A percentile compares a stretch with the other conserved stretches of the same genome.
Evolutionary conservation across 805 yeast genomes (phyloP).

Genomic region (Ogataea trehaloabstinens): DNA sequence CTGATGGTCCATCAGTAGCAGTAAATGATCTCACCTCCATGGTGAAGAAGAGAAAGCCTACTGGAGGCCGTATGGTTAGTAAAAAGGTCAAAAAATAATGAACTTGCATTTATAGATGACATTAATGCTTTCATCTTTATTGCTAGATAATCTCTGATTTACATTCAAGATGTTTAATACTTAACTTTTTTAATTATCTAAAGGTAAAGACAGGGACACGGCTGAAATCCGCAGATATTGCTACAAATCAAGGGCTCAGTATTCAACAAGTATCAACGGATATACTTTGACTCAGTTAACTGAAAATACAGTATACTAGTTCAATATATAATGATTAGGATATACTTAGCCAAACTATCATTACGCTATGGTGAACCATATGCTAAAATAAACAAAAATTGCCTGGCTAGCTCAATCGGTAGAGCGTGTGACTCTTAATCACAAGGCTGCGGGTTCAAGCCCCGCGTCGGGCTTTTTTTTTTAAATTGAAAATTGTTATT

Average conservation of each 20-base stretch:
- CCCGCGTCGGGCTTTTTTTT: slow-evolving; percentile 23
- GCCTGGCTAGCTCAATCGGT: slow-evolving; percentile 28
- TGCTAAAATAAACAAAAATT: neutral
- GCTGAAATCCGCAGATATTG: no score
- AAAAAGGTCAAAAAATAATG: slow-evolving; percentile 14
- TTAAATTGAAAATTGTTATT: slow-evolving; percentile 1
- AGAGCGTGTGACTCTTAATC: slow-evolving; percentile 28
- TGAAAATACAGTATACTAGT: no score
- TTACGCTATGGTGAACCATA: neutral
- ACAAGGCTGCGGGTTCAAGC: slow-evolving; percentile 26
- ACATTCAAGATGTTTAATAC: no score
- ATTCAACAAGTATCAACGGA: no score
- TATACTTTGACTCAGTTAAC: no score
- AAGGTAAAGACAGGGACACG: no score
- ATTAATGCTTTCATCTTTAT: neutral
- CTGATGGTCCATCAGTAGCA: slow-evolving; percentile 10
- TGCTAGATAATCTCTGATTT: neutral
- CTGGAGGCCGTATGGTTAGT: slow-evolving; percentile 15
- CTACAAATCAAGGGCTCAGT: no score
- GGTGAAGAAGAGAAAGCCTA: slow-evolving; percentile 50
- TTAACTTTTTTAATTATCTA: no score
- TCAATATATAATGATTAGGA: no score
- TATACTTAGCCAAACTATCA: neutral
- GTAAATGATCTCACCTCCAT: slow-evolving; percentile 63
- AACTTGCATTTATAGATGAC: slow-evolving; percentile 1